Evolutionary conservation across 2,329 filamentous ascomycete species (phyloP).

Genomic region (Colletotrichum lini): DNA sequence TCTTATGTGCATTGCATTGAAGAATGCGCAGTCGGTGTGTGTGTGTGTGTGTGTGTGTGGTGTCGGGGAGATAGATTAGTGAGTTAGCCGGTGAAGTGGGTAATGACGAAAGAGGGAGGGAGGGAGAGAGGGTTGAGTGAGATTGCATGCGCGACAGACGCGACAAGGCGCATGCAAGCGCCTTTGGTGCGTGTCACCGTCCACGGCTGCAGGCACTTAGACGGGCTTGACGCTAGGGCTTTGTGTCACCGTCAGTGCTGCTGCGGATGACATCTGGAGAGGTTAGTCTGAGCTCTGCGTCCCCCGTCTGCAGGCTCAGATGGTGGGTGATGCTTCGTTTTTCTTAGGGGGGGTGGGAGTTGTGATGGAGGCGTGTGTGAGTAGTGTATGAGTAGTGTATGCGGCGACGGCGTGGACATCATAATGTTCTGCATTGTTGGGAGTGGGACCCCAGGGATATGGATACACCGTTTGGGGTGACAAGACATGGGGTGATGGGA

Average conservation of each 20-base stretch:
- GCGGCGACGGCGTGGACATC: neutral
- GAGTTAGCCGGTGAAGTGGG: neutral
- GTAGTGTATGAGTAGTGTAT: no score
- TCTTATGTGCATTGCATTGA: conserved; percentile 2
- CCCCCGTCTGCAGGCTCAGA: neutral
- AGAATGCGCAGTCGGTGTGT: conserved; percentile 6
- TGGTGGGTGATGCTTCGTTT: neutral
- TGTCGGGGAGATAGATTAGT: neutral
- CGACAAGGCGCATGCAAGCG: conserved; percentile 30
- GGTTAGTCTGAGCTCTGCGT: neutral
- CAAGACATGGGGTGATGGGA: neutral
- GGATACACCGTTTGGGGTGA: neutral
- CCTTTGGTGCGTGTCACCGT: neutral
- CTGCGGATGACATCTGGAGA: neutral
- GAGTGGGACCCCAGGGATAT: neutral
- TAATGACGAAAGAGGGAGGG: no score
- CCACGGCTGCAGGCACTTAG: neutral
- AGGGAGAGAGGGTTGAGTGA: conserved; percentile 16
- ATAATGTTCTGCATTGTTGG: no score
- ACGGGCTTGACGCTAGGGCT: conserved; percentile 32
- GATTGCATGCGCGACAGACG: conserved; percentile 27
- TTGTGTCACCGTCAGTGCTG: neutral
- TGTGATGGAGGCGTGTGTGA: no score
- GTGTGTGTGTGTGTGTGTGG: conserved; percentile 2
- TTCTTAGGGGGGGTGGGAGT: no score